Conservation (phyloP, 1,284 basidiomycete species). For the Ganoderma sinense region DNA sequence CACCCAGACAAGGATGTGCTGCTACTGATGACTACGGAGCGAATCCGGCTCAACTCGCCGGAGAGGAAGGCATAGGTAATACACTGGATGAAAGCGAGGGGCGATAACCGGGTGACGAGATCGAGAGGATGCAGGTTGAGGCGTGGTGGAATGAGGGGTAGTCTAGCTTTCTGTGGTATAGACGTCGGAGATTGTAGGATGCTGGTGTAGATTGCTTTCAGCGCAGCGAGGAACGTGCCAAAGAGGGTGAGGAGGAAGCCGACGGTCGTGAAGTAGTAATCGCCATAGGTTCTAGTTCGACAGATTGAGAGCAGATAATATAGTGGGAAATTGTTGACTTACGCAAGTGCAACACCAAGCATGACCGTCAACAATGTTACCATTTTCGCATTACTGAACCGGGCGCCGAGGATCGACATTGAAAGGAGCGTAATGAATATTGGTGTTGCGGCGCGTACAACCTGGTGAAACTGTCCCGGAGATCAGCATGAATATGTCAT, state of each 20-base stretch:
- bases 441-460: conserved; percentile 91
- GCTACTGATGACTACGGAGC: conserved; percentile 31
- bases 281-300: conserved; percentile 81
- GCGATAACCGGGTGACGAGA: conserved; percentile 85
- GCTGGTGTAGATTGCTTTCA: conserved; percentile 93
- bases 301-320: conserved; percentile 1
- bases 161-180: conserved; percentile 14
- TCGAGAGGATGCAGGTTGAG: conserved; percentile 83
- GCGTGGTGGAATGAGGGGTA: conserved; percentile 49
- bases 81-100: conserved; percentile 90
- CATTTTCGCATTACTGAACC: conserved; percentile 65
- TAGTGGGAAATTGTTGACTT: conserved; percentile 45
- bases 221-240: conserved; percentile 87
- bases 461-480: conserved; percentile 85
- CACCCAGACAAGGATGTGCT: conserved; percentile 53
- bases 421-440: conserved; percentile 89
- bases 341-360: conserved; percentile 92
- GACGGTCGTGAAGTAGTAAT: conserved; percentile 86
- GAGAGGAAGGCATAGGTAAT: conserved; percentile 76
- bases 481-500: neutral
- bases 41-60: conserved; percentile 80
- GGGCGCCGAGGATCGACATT: conserved; percentile 58
- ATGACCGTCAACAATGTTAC: conserved; percentile 88
- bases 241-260: conserved; percentile 88
- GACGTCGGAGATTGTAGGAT: conserved; percentile 64